These are phyloP conservation scores for Rosellinia necatrix DNA, from an alignment of 2,329 filamentous ascomycete genomes.

Conservation along the genomic window DNA sequence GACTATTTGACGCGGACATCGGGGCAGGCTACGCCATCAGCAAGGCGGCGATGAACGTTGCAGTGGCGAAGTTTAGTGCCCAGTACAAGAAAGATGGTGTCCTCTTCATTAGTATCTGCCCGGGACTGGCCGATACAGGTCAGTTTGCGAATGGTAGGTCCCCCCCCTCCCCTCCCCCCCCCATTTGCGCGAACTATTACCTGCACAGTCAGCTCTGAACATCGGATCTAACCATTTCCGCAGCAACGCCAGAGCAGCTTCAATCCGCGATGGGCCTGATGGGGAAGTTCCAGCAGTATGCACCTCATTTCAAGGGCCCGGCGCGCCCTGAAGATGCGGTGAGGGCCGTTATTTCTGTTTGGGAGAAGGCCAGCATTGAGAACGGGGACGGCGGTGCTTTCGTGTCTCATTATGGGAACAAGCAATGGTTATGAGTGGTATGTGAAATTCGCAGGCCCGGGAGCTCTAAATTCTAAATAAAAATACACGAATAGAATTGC, in stretches of 20 bases:
- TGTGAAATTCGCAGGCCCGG: too few relatives aligned
- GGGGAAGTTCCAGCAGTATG: background rate
- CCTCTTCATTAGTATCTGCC: slow-evolving; percentile 2
- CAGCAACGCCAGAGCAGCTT: background rate
- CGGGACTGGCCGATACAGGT: background rate
- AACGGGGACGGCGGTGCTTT: background rate
- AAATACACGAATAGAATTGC: too few relatives aligned
- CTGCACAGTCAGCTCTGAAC: too few relatives aligned
- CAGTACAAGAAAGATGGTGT: slow-evolving; percentile 4
- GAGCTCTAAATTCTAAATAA: too few relatives aligned
- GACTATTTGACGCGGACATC: slow-evolving; percentile 36
- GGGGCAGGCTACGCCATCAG: slow-evolving; percentile 48
- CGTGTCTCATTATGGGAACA: slow-evolving; percentile 1
- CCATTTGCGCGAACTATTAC: too few relatives aligned
- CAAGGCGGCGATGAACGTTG: slow-evolving; percentile 36
- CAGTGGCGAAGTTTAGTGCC: slow-evolving; percentile 2
- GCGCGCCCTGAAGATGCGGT: background rate
- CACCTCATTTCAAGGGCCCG: slow-evolving; percentile 1
- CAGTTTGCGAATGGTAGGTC: background rate
- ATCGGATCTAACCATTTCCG: too few relatives aligned
- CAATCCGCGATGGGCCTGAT: background rate
- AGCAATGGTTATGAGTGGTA: slow-evolving; percentile 14
- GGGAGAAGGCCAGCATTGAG: slow-evolving; percentile 1
- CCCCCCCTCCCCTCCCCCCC: too few relatives aligned
- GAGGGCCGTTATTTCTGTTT: background rate